Base-by-base conservation (phyloP, 768 basidiomycete genomes). In the Leccinum fibrillosum region DNA sequence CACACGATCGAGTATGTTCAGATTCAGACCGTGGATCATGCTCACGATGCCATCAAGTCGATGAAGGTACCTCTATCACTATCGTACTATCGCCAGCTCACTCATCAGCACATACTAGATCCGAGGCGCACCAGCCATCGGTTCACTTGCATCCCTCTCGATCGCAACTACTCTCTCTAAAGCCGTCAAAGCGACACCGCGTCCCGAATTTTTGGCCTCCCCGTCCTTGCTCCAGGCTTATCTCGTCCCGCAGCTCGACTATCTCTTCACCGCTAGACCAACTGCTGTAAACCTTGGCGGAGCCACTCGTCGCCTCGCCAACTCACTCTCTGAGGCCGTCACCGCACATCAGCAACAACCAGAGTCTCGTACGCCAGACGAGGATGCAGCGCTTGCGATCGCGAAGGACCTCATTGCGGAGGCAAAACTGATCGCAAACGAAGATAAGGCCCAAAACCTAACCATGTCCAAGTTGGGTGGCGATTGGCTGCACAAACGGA, bases 221-320 rank as follows among this genome's bases (percentile, higher is more conserved):
- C 72, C 82, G 0, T 71, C 74, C 2, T 71, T 77, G 2, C 76
- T 97, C 30, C 74, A 78, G 52, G 71, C 71, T 0, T 77, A 90
- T 70, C 71, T 95, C 61, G 67, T 77, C 42, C 77, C 80, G 0
- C 78, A 84, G 45, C 79, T 94, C 49, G 81, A 85, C 42, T 88
- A 84, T 72, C 82, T 98, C 12, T 86, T 82, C 71, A 91, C 87
- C 2, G 89, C 95, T 2, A 84, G 95, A n/a, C 95, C 96, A 15
- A 98, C 95, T 0, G 95, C 95, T 6, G 95, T 98, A 64, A 98
- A 98, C 75, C 88, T 98, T 21, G 86, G 91, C 11, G 89, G 88
- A 48, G 94, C 93, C 7, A 91, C 86, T 49, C 82, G 86, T 19
- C 82, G 94, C 19, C 81, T 98, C 37, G 72, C 79, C 7, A 75